phyloP scores from a whole-genome alignment of 2,329 filamentous ascomycete genomes.

The Phoma herbarum region DNA sequence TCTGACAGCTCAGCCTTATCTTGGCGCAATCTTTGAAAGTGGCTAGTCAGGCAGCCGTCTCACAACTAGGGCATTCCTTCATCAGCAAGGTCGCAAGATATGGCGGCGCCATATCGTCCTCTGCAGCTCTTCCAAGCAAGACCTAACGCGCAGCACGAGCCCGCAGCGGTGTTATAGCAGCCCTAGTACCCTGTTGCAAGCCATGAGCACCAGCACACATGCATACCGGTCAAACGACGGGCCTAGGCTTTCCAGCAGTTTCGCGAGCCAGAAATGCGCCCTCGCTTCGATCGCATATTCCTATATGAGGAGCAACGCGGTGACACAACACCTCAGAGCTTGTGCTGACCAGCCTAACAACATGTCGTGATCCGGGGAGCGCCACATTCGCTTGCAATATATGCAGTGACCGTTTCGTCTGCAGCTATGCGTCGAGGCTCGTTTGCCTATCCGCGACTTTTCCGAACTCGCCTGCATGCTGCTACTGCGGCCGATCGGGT shows the following conservation, averaged over 20 bases:
- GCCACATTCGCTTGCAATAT: constrained; percentile 30
- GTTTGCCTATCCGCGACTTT: constrained; percentile 29
- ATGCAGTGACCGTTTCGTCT: constrained; percentile 41
- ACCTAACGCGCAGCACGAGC: not conserved
- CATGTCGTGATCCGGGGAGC: constrained; percentile 30
- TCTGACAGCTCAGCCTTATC: constrained; percentile 25
- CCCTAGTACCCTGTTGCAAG: constrained; percentile 2
- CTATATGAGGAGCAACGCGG: constrained; percentile 14
- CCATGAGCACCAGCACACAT: constrained; percentile 9
- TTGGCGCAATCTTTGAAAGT: constrained; percentile 16
- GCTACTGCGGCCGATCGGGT: constrained; percentile 42
- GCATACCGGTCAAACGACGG: constrained; percentile 15
- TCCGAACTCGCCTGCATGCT: constrained; percentile 37
- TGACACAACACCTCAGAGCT: constrained; percentile 38
- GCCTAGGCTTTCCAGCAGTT: constrained; percentile 17
- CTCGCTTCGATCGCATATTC: constrained; percentile 1
- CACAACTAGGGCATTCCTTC: constrained; percentile 12
- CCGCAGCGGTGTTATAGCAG: not conserved
- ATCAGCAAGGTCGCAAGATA: constrained; percentile 8
- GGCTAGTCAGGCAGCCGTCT: constrained; percentile 6
- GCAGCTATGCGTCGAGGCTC: constrained; percentile 30
- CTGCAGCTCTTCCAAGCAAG: not conserved
- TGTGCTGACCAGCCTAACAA: constrained; percentile 35
- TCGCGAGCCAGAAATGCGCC: constrained; percentile 26
- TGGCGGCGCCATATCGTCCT: constrained; percentile 6